These are phyloP conservation scores for Gonapodya prolifera DNA, from an alignment of 192 early-diverging fungal genomes.

Conservation along the genomic window DNA sequence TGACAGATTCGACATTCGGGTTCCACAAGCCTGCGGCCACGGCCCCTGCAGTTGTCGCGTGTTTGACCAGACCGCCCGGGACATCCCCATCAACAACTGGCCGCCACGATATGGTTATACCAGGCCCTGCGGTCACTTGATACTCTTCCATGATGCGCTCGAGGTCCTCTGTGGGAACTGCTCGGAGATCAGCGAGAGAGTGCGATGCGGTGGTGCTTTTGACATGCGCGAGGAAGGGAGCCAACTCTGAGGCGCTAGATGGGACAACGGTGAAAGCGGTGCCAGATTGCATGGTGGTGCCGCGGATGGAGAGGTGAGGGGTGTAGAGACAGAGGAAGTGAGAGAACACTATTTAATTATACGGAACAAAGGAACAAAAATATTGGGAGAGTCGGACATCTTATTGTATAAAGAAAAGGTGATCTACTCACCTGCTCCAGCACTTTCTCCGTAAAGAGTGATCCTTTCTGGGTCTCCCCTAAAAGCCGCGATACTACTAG, in stretches of 20 bases:
- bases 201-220: neutral
- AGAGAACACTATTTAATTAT: neutral
- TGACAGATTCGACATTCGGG: neutral
- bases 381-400: too few species aligned
- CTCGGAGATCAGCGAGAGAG: neutral
- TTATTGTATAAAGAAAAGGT: too few species aligned
- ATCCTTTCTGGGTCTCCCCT: conserved; percentile 40
- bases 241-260: neutral
- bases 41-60: neutral
- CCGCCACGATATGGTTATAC: too few species aligned
- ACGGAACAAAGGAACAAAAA: too few species aligned
- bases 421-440: conserved; percentile 21
- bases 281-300: neutral
- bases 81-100: neutral
- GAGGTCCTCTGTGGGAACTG: neutral
- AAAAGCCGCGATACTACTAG: conserved; percentile 37
- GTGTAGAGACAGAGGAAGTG: neutral
- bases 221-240: neutral
- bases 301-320: neutral
- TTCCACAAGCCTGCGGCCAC: neutral
- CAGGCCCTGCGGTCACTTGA: neutral
- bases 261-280: neutral
- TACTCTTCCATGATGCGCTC: neutral
- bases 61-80: neutral
- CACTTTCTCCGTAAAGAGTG: conserved; percentile 35